phyloP scores from a whole-genome alignment of 2,329 filamentous ascomycete genomes.

The Hymenoscyphus occultus region DNA sequence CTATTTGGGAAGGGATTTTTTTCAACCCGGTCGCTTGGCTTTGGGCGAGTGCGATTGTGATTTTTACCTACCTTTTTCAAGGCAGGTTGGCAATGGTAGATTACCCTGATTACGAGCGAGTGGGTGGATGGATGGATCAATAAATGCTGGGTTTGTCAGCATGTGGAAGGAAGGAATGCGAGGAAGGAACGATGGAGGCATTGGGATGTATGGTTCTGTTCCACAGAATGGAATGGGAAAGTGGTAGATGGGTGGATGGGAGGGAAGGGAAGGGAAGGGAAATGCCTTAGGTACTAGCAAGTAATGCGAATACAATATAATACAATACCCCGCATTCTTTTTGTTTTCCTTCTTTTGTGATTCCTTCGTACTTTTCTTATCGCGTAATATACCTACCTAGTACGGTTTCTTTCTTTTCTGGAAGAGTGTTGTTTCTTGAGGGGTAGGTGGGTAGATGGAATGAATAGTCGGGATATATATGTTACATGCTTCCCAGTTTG shows the following conservation, averaged over 20 bases:
- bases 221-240: no score
- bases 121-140: slow-evolving; percentile 13
- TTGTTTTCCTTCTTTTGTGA: background rate
- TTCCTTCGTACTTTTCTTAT: background rate
- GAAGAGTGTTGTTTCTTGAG: no score
- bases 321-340: slow-evolving; percentile 3
- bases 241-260: no score
- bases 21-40: background rate
- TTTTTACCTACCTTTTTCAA: background rate
- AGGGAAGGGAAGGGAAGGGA: no score
- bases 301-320: background rate
- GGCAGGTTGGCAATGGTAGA: background rate
- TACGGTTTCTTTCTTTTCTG: no score
- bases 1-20: background rate
- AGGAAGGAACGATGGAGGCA: slow-evolving; percentile 15
- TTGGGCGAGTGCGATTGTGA: background rate
- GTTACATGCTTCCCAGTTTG: no score
- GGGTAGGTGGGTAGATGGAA: no score
- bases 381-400: no score
- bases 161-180: background rate
- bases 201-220: slow-evolving; percentile 16
- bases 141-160: slow-evolving; percentile 24
- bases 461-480: no score
- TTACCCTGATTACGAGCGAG: background rate
- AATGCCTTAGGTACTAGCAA: no score